Base-by-base conservation (phyloP, 1,284 basidiomycete species). In the Marasmius sp. region DNA sequence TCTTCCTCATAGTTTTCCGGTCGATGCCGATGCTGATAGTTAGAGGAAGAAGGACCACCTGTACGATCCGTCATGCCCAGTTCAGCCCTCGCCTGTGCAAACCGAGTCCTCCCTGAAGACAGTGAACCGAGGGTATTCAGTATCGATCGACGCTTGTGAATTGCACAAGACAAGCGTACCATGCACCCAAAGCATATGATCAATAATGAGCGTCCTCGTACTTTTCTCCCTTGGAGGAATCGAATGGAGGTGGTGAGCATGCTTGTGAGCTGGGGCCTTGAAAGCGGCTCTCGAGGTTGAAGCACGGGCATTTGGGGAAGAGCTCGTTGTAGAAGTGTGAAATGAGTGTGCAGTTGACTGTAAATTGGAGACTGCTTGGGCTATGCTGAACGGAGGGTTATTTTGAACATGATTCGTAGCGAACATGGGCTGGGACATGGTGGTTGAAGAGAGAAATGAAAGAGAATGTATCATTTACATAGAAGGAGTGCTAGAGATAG, bases 101-200 rank as follows among this genome's bases (percentile, higher is more conserved):
- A 89, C 61, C 91, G 84, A n/a, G 92, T 91, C 83, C 85, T 79
- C 60, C 22, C 63, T 61, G 64, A 63, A 51, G 16, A 37, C 20
- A 43, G 20, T 6, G 12, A 61, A 43, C n/a, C 43, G 38, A 41
- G 57, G 47, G 49, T 45, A 36, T 38, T 18, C 22, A n/a, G 10
- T 6, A 38, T 37, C 38, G 18, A 33, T 27, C 27, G 27, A 55
- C 34, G 11, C 39, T 33, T 47, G 16, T 20, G 16, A 58, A 34
- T 45, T 16, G 45, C 34, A 37, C 41, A 33, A n/a, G 37, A 52
- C 38, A 41, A 18, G 67, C 78, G 47, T 54, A 81, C 80, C 80
- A 73, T 93, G 92, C 6, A 89, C 88, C 90, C 89, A 93, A 61
- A 93, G 77, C 78, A 92, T 84, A 73, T 93, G 89, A 74, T 93